phyloP scores from a whole-genome alignment of 2,329 filamentous ascomycete species.

The Aspergillus piperis region DNA sequence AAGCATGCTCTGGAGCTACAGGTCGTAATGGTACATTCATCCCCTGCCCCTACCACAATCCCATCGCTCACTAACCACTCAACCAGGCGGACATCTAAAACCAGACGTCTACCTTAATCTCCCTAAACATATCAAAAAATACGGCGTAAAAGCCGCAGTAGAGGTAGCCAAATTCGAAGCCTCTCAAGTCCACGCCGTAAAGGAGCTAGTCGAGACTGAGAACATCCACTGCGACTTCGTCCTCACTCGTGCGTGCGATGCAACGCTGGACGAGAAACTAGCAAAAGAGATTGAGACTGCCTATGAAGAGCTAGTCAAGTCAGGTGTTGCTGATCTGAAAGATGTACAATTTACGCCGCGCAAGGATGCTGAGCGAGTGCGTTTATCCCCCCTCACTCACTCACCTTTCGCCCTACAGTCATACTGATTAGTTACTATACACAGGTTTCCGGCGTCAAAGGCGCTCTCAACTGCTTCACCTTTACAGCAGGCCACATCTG shows the following conservation, averaged over 20 bases:
- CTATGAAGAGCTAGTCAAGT: not conserved
- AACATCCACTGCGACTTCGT: slow-evolving; percentile 48
- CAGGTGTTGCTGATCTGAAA: not conserved
- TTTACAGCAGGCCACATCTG: slow-evolving; percentile 39
- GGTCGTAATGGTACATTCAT: slow-evolving; percentile 40
- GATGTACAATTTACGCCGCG: not conserved
- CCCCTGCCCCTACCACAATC: too few relatives aligned
- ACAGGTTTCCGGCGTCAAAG: slow-evolving; percentile 18
- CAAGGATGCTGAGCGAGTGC: not conserved
- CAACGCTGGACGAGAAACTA: slow-evolving; percentile 38
- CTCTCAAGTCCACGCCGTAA: slow-evolving; percentile 42
- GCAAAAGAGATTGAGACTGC: slow-evolving; percentile 9
- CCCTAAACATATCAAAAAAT: slow-evolving; percentile 33
- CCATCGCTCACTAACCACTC: not conserved
- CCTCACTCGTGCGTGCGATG: slow-evolving; percentile 43
- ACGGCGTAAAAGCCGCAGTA: slow-evolving; percentile 36
- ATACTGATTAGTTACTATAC: too few relatives aligned
- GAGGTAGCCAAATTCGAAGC: slow-evolving; percentile 45
- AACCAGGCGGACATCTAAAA: slow-evolving; percentile 40
- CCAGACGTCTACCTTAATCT: slow-evolving; percentile 46
- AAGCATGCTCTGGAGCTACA: slow-evolving; percentile 46
- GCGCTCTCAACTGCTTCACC: slow-evolving; percentile 36
- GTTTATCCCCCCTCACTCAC: not conserved
- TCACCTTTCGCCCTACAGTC: not conserved
- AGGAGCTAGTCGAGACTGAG: slow-evolving; percentile 43